Evolutionary conservation across 495 filamentous ascomycete genomes (phyloP).

Genomic region (Amorphotheca resinae): DNA sequence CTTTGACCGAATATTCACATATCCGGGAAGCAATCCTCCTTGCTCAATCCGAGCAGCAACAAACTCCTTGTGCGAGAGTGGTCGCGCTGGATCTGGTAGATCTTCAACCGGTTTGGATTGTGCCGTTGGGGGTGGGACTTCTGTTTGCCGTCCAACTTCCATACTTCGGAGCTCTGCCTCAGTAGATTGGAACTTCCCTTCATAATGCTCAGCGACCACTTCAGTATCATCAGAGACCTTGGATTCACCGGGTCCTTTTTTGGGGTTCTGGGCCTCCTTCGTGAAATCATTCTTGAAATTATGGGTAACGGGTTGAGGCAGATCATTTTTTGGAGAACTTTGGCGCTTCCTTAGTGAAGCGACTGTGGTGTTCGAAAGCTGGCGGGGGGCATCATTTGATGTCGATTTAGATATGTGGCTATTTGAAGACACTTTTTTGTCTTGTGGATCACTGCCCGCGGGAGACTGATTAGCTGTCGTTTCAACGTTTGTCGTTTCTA

Average conservation of each 20-base stretch:
- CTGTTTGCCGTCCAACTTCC: neutral
- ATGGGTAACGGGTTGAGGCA: conserved; percentile 2
- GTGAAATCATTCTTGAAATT: conserved; percentile 2
- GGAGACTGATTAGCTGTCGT: conserved; percentile 3
- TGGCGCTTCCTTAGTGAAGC: conserved; percentile 13
- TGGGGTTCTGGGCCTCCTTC: neutral
- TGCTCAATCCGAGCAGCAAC: conserved; percentile 43
- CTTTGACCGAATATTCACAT: conserved; percentile 41
- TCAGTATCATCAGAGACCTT: no score
- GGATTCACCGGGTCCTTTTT: no score
- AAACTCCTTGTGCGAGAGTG: conserved; percentile 50
- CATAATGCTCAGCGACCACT: neutral
- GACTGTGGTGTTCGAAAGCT: neutral
- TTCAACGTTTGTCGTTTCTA: conserved; percentile 2
- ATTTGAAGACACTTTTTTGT: no score
- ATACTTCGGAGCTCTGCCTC: conserved; percentile 1
- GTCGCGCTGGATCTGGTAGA: conserved; percentile 20
- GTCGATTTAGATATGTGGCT: no score
- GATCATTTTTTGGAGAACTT: conserved; percentile 3
- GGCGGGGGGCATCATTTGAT: neutral
- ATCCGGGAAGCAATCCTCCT: conserved; percentile 56
- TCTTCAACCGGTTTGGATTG: neutral
- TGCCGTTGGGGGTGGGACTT: neutral
- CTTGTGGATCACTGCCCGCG: no score
- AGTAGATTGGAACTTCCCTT: neutral